Conservation (phyloP, 352 stramenopile species). For the Phytophthora fragariaefolia region DNA sequence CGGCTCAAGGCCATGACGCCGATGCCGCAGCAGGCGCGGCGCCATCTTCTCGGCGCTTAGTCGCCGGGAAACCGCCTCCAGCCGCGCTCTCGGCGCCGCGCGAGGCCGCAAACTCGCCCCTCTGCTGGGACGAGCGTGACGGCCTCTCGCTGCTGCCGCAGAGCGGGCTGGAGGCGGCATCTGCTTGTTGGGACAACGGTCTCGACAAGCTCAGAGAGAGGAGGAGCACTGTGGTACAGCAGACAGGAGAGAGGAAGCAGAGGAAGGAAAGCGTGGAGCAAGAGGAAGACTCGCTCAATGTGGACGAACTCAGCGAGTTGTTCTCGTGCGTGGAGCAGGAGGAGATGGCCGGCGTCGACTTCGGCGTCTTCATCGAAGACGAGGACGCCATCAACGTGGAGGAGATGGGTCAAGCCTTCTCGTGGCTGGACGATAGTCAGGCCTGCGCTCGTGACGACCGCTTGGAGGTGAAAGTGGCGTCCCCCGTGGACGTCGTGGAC, state of each 20-base stretch:
- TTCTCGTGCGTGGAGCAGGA: slow-evolving; percentile 62
- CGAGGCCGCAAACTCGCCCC: slow-evolving; percentile 6
- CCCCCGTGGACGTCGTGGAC: slow-evolving; percentile 26
- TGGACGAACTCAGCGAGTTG: slow-evolving; percentile 62
- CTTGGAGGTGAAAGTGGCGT: slow-evolving; percentile 13
- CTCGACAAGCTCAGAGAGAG: slow-evolving; percentile 30
- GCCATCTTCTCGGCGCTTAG: slow-evolving; percentile 38
- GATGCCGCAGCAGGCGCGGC: slow-evolving; percentile 19
- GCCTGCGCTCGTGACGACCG: slow-evolving; percentile 8
- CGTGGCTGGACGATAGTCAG: slow-evolving; percentile 42
- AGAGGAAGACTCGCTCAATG: slow-evolving; percentile 51
- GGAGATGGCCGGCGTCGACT: slow-evolving; percentile 44
- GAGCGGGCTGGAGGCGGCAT: slow-evolving; percentile 18
- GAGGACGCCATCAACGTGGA: slow-evolving; percentile 64
- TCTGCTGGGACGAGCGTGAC: slow-evolving; percentile 20
- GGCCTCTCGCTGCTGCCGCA: slow-evolving; percentile 15
- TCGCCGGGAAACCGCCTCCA: slow-evolving; percentile 29
- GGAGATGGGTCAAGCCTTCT: slow-evolving; percentile 62
- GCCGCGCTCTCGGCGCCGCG: slow-evolving; percentile 13
- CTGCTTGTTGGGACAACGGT: slow-evolving; percentile 14
- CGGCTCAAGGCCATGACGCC: slow-evolving; percentile 10
- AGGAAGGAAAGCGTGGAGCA: slow-evolving; percentile 33
- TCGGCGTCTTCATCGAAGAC: slow-evolving; percentile 55
- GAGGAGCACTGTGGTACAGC: slow-evolving; percentile 10
- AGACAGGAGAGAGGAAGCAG: slow-evolving; percentile 17